phyloP scores from a whole-genome alignment of 1,284 basidiomycete species.

The Ceratobasidium sp. region DNA sequence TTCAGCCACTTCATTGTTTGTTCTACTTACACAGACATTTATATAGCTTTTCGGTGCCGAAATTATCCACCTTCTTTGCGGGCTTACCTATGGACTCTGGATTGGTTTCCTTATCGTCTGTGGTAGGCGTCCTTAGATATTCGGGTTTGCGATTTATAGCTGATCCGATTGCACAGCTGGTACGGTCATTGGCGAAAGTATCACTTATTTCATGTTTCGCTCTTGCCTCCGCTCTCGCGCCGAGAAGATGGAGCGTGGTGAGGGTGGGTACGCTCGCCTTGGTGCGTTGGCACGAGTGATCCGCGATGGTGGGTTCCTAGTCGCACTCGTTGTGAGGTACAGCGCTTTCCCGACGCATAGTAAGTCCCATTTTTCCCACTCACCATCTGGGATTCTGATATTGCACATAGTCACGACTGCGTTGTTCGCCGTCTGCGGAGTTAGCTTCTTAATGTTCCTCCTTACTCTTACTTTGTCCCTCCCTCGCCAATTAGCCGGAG shows the following conservation, averaged over 20 bases:
- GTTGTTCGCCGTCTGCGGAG: conserved; percentile 22
- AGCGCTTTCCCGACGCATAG: conserved; percentile 38
- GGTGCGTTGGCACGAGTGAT: conserved; percentile 36
- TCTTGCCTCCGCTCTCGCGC: conserved; percentile 34
- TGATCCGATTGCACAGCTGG: conserved; percentile 8
- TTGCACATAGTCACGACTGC: conserved; percentile 17
- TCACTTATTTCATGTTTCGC: conserved; percentile 37
- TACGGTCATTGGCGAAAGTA: conserved; percentile 19
- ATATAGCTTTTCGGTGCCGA: conserved; percentile 39
- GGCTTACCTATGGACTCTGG: conserved; percentile 28
- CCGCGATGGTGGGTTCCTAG: conserved; percentile 39
- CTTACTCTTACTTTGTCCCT: conserved; percentile 28
- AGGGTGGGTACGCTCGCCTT: conserved; percentile 16
- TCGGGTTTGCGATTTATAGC: no score
- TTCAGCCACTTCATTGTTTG: not conserved
- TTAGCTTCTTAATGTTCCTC: conserved; percentile 26
- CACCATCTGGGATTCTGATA: not conserved
- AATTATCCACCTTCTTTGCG: conserved; percentile 36
- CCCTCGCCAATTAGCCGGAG: conserved; percentile 38
- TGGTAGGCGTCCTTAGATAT: conserved; percentile 17
- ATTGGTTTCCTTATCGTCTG: conserved; percentile 28
- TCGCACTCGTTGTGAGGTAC: conserved; percentile 17
- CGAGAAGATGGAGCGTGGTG: conserved; percentile 27
- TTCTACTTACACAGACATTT: not conserved
- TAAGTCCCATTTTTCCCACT: conserved; percentile 4